These are phyloP conservation scores for Monascus purpureus DNA, from an alignment of 495 filamentous ascomycete species.

Conservation along the genomic window DNA sequence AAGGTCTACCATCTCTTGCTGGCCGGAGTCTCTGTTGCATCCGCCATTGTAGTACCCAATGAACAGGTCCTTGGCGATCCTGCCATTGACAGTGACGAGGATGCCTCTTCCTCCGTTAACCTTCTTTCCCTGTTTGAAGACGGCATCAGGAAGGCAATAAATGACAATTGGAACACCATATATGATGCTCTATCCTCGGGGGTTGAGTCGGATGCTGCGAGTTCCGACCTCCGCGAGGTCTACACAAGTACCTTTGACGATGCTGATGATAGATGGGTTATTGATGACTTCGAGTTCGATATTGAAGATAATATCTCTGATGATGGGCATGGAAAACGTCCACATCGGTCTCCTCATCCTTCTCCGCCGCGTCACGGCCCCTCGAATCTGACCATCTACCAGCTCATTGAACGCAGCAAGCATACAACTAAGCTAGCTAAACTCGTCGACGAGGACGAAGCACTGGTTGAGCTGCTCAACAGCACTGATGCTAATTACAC, in stretches of 20 bases:
- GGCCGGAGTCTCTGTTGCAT: background rate
- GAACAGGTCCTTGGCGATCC: conserved; percentile 18
- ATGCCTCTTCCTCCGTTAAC: background rate
- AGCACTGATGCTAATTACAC: conserved; percentile 58
- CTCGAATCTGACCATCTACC: conserved; percentile 60
- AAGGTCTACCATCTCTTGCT: background rate
- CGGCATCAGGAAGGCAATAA: background rate
- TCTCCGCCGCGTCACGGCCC: conserved; percentile 9
- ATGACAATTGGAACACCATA: background rate
- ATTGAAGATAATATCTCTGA: conserved; percentile 25
- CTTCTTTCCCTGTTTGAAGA: background rate
- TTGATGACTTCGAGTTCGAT: conserved; percentile 21
- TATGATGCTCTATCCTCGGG: background rate
- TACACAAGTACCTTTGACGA: conserved; percentile 6
- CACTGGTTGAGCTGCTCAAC: conserved; percentile 58
- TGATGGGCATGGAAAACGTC: conserved; percentile 9
- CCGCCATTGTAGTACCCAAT: background rate
- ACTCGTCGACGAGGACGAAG: conserved; percentile 53
- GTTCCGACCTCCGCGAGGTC: too few species aligned
- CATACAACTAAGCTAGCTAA: conserved; percentile 62
- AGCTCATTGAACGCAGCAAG: conserved; percentile 57
- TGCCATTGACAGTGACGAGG: conserved; percentile 11
- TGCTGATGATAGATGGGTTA: conserved; percentile 14
- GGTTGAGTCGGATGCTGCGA: background rate
- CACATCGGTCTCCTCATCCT: conserved; percentile 11